Evolutionary conservation across 2,329 filamentous ascomycete species (phyloP), one percentile per base, ranked within the genome.

Genomic region (Colletotrichum salicis): DNA sequence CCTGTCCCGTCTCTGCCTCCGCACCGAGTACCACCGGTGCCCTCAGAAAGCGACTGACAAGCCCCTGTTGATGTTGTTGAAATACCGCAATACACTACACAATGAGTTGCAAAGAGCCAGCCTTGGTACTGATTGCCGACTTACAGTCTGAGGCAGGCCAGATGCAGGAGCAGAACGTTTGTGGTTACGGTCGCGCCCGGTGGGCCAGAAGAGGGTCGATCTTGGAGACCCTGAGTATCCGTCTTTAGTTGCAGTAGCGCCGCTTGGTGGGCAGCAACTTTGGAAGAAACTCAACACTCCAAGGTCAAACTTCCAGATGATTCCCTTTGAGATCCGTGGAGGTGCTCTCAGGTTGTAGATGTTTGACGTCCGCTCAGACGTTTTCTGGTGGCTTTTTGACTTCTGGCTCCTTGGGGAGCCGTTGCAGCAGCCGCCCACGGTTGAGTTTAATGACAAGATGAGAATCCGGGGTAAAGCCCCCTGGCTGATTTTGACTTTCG

Each of bases 141-240:
- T 35, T 35, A 4, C 27, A 45, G 15, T 27, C 29, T 19, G 60
- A 35, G 37, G 27, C 24, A 70, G 11, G 31, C 54, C n/a, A 59
- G n/a, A 41, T 33, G 24, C 29, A 29, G 79, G 45, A 81, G 80
- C 58, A 83, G 77, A 78, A 58, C 19, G 54, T 6, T 24, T 52
- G 61, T 11, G 27, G 12, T 24, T 52, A 48, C 19, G 27, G 45
- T 27, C 41, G 31, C 19, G 41, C 19, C 19, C 8, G 41, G 41
- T 48, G 29, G 15, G 41, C 27, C 19, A 41, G 35, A 24, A 45
- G 37, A n/a, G 48, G 10, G 35, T 24, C 15, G 24, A 54, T 27
- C 24, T 67, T 37, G 33, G 33, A n/a, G 24, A 51, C 33, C 45
- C 58, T n/a, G n/a, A 22, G 31, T 22, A 61, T 45, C 37, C 37